Conservation (phyloP, 805 yeast species). For the Wickerhamiella kurtzmanii region DNA sequence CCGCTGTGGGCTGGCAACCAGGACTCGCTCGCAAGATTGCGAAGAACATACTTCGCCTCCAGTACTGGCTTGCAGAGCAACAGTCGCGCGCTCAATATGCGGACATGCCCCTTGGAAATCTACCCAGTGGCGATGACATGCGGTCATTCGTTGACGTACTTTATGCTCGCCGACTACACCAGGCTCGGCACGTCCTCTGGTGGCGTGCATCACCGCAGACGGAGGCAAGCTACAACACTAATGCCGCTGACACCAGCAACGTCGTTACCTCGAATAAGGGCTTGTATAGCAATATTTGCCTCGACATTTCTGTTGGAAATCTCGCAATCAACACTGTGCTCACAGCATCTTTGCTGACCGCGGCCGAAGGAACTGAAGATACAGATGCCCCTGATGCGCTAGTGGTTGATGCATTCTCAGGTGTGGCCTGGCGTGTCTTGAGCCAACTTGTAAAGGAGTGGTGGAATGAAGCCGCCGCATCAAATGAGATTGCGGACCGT, state of each 20-base stretch:
- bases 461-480: conserved; percentile 82
- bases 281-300: conserved; percentile 57
- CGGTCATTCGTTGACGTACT: conserved; percentile 72
- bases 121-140: conserved; percentile 54
- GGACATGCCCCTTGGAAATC: conserved; percentile 74
- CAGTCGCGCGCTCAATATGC: conserved; percentile 55
- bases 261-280: conserved; percentile 28
- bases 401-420: conserved; percentile 73
- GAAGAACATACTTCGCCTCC: conserved; percentile 58
- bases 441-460: conserved; percentile 67
- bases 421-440: conserved; percentile 56
- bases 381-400: conserved; percentile 30
- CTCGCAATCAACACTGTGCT: conserved; percentile 75
- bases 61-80: conserved; percentile 58
- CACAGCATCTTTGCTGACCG: conserved; percentile 50
- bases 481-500: conserved; percentile 61
- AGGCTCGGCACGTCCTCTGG: conserved; percentile 69
- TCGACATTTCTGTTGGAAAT: conserved; percentile 69
- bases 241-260: conserved; percentile 24
- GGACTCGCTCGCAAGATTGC: conserved; percentile 49
- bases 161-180: conserved; percentile 63
- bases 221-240: conserved; percentile 68
- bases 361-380: conserved; percentile 23
- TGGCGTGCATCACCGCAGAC: conserved; percentile 80
- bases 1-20: conserved; percentile 21